Evolutionary conservation across 306 rosid genomes (phyloP).

Genomic region (Quercus bicolor): DNA sequence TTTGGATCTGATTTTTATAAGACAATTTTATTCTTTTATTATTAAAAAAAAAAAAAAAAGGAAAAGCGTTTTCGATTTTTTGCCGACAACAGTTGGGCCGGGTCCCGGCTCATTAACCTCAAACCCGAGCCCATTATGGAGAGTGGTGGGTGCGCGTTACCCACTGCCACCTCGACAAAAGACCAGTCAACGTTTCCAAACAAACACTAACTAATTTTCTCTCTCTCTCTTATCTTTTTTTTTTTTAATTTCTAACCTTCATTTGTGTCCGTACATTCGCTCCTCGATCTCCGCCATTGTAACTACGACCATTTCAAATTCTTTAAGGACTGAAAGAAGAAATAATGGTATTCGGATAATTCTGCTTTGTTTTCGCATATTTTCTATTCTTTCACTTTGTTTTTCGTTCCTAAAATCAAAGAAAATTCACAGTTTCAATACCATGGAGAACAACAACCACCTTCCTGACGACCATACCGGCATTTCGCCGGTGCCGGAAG

Average conservation of each 20-base stretch:
- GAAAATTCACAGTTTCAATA: slow-evolving; percentile 20
- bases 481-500: neutral
- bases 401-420: slow-evolving; percentile 7
- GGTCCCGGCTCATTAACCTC: too few relatives aligned
- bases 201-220: neutral
- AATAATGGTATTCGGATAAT: slow-evolving; percentile 10
- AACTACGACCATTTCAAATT: slow-evolving; percentile 49
- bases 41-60: neutral
- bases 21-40: neutral
- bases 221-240: neutral
- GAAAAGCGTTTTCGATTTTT: neutral
- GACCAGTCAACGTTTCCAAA: slow-evolving; percentile 36
- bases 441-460: slow-evolving; percentile 47
- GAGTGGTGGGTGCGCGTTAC: slow-evolving; percentile 36
- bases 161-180: slow-evolving; percentile 21
- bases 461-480: slow-evolving; percentile 17
- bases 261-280: slow-evolving; percentile 38
- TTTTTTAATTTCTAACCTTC: neutral
- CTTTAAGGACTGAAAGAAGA: neutral
- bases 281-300: slow-evolving; percentile 3
- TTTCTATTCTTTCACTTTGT: slow-evolving; percentile 14
- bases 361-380: slow-evolving; percentile 32
- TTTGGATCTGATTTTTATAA: slow-evolving; percentile 25
- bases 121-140: neutral
- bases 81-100: neutral